Evolutionary conservation across 208 protist genomes (phyloP).

Genomic region (Naegleria lovaniensis): DNA sequence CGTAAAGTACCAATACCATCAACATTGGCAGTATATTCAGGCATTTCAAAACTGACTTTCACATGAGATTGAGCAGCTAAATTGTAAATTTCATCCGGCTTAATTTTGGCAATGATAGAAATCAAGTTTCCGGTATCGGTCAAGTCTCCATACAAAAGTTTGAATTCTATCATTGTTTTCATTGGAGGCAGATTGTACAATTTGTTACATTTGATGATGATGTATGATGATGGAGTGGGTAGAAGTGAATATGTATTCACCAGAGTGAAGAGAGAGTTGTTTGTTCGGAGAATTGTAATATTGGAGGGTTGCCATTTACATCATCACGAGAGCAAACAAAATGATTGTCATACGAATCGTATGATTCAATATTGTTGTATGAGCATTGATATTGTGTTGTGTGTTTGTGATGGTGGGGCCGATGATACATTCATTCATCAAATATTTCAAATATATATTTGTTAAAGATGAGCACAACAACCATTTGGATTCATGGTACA

Average conservation of each 20-base stretch:
- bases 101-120: constrained; percentile 58
- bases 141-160: constrained; percentile 83
- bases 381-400: too few species aligned
- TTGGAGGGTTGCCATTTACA: too few species aligned
- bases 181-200: neutral
- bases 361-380: too few species aligned
- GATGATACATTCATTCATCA: neutral
- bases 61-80: constrained; percentile 82
- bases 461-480: neutral
- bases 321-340: too few species aligned
- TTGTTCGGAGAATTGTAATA: too few species aligned
- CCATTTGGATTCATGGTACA: too few species aligned
- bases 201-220: too few species aligned
- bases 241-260: too few species aligned
- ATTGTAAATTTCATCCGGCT: constrained; percentile 81
- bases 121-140: constrained; percentile 72
- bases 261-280: too few species aligned
- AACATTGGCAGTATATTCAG: constrained; percentile 85
- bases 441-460: neutral
- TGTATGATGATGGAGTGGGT: too few species aligned
- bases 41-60: constrained; percentile 87
- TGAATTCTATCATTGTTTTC: constrained; percentile 40
- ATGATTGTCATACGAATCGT: too few species aligned
- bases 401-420: too few species aligned
- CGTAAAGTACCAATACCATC: constrained; percentile 79